Evolutionary conservation across 495 filamentous ascomycete genomes (phyloP), one percentile per base, ranked within the genome.

Genomic region (Aspergillus nanangensis): DNA sequence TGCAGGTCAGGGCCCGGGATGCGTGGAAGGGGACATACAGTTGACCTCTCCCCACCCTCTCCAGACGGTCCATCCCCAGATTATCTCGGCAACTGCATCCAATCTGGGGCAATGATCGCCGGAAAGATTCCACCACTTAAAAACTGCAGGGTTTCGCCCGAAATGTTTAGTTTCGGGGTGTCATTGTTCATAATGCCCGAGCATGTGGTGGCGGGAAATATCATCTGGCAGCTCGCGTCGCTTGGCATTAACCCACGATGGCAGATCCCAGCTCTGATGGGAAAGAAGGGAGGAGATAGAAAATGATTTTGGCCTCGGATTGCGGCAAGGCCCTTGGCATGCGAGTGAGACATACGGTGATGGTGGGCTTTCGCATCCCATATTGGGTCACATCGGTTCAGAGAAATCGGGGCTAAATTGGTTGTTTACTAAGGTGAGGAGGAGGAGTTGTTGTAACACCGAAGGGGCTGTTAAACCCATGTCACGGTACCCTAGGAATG

Each of bases 71-170:
- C 11, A 29, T 29, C 25, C 25, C 25, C 25, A 29, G 25, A 29
- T 11, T 27, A n/a, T 29, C 47, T 44, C 47, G 32, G 38, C 34
- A 38, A 29, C 24, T 18, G 24, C 47, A 45, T 38, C 15, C 41
- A 50, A 39, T 45, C 41, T 35, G 41, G 47, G 47, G 47, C 14
- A 23, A 31, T 19, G 23, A 39, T 24, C 40, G 41, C 14, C 47
- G 40, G 43, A 37, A 47, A 18, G 35, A n/a, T 20, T 18, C 35
- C 35, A 38, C 35, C 35, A 38, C 35, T 38, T 3, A 38, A 9
- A 18, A 2, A 38, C 2, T 20, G n/a, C n/a, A n/a, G n/a, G n/a
- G n/a, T n/a, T n/a, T n/a, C 14, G 19, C 35, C 35, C 35, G 9
- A 38, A 18, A 9, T 8, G 35, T 38, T 15, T 38, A 38, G 35